A percentile compares a stretch with the other conserved stretches of the same genome.
Evolutionary conservation across 305 asterid genomes (phyloP).

Genomic region (Solanum hybrid): DNA sequence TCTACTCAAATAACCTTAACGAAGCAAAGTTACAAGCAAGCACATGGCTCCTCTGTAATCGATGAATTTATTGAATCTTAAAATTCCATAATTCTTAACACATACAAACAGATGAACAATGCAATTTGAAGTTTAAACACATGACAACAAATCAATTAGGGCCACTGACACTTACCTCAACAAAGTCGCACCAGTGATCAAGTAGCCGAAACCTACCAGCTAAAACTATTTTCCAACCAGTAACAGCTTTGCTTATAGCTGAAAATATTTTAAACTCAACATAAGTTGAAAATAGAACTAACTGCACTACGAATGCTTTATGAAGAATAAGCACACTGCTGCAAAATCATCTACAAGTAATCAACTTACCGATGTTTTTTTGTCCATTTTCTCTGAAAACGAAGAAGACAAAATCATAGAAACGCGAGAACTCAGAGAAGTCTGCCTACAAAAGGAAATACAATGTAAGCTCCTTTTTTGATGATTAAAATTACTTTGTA

Average conservation of each 20-base stretch:
- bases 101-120: neutral
- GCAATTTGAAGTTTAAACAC: neutral
- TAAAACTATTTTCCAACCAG: conserved; percentile 85
- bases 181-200: conserved; percentile 80
- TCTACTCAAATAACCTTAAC: neutral
- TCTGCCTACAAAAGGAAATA: conserved; percentile 41
- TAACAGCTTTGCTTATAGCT: conserved; percentile 88
- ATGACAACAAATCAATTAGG: neutral
- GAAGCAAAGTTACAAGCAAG: neutral
- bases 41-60: neutral
- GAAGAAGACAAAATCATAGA: conserved; percentile 89
- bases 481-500: neutral
- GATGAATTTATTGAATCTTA: neutral
- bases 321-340: neutral
- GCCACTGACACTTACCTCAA: conserved; percentile 51
- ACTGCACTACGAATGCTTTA: neutral
- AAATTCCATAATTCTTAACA: neutral
- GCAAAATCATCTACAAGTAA: neutral
- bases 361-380: conserved; percentile 71
- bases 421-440: conserved; percentile 67
- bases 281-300: neutral
- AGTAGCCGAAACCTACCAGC: conserved; percentile 86
- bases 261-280: conserved; percentile 12
- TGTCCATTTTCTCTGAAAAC: conserved; percentile 95
- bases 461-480: neutral